Conservation (phyloP, 306 rosid genomes). For the Corylus avellana region DNA sequence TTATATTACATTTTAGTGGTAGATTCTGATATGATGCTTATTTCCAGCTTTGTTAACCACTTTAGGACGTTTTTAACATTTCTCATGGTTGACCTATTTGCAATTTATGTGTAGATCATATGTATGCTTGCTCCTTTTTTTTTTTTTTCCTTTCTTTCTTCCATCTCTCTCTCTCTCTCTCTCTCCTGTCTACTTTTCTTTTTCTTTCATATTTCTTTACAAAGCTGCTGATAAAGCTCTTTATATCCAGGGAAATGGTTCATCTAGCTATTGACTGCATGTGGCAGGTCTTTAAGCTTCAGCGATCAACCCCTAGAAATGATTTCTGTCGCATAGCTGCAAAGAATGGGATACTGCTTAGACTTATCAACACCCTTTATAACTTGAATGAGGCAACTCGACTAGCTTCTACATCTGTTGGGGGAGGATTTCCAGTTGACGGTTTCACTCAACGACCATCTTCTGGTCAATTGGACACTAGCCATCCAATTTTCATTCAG, state of each 20-base stretch:
- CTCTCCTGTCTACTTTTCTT: not conserved
- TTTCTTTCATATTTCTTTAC: slow-evolving; percentile 13
- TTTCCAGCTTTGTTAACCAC: not conserved
- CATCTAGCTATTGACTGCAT: slow-evolving; percentile 99
- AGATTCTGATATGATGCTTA: slow-evolving; percentile 11
- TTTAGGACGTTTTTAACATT: slow-evolving; percentile 6
- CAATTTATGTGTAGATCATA: not conserved
- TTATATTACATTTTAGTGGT: not conserved
- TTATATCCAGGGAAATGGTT: slow-evolving; percentile 89
- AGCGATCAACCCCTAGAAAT: slow-evolving; percentile 91
- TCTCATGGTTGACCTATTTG: slow-evolving; percentile 14
- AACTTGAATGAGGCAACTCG: slow-evolving; percentile 98
- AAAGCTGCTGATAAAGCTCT: slow-evolving; percentile 28
- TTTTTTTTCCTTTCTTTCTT: not conserved
- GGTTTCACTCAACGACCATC: slow-evolving; percentile 74
- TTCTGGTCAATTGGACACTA: slow-evolving; percentile 77
- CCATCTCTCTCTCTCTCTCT: not conserved
- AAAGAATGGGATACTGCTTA: slow-evolving; percentile 85
- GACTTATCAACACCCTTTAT: slow-evolving; percentile 96
- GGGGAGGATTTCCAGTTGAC: slow-evolving; percentile 74
- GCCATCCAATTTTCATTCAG: slow-evolving; percentile 62
- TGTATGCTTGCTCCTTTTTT: not conserved
- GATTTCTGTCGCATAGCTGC: slow-evolving; percentile 97
- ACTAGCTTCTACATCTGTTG: slow-evolving; percentile 77
- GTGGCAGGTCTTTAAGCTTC: slow-evolving; percentile 99